Evolutionary conservation across 495 filamentous ascomycete species (phyloP).

Genomic region (Penicillium fimorum): DNA sequence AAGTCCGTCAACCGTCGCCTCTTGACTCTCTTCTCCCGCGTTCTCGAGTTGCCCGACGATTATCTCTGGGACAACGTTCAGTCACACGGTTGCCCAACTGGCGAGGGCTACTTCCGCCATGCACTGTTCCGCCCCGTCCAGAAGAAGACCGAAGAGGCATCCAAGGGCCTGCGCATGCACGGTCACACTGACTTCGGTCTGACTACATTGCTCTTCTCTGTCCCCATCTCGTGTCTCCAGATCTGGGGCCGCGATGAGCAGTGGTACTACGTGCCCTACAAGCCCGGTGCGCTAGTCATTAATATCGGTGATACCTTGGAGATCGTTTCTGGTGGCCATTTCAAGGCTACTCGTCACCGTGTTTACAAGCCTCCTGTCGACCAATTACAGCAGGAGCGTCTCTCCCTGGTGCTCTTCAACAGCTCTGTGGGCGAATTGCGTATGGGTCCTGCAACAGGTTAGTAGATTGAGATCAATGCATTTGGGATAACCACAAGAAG

Average conservation of each 20-base stretch:
- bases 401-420: constrained; percentile 47
- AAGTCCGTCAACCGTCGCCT: constrained; percentile 45
- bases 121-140: constrained; percentile 44
- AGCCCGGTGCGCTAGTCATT: constrained; percentile 44
- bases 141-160: constrained; percentile 36
- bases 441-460: constrained; percentile 32
- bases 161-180: constrained; percentile 45
- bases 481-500: not conserved
- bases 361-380: constrained; percentile 44
- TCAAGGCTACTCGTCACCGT: constrained; percentile 47
- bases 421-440: constrained; percentile 39
- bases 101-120: constrained; percentile 49
- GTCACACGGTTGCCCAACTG: constrained; percentile 41
- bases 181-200: constrained; percentile 47
- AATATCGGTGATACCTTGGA: constrained; percentile 49
- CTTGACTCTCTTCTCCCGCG: constrained; percentile 44
- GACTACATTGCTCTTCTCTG: constrained; percentile 45
- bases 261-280: constrained; percentile 47
- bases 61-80: constrained; percentile 49
- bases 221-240: constrained; percentile 43
- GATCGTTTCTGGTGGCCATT: constrained; percentile 49
- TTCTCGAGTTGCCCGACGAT: constrained; percentile 45
- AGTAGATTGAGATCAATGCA: constrained; percentile 8
- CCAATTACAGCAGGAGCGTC: constrained; percentile 38
- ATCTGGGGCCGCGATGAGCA: constrained; percentile 42